Base-by-base conservation (phyloP, 1,284 basidiomycete genomes). In the Cystobasidiaceae sp. region DNA sequence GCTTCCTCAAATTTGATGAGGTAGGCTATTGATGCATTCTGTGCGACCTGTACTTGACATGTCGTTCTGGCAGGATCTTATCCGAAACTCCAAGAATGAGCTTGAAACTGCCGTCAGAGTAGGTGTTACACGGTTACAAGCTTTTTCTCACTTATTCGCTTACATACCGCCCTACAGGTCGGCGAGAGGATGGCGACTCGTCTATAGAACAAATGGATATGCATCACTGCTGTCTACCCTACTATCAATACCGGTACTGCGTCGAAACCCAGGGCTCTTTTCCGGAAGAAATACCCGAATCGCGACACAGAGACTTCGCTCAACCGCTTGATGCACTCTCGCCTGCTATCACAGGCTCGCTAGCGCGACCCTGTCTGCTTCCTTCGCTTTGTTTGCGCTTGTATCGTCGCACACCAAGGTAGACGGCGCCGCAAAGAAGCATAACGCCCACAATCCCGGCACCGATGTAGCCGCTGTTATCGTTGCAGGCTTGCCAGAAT, bases 1-100 rank as follows among this genome's bases (percentile, higher is more conserved):
- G 82, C 3, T 69, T 82, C 55, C 76, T 89, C 28, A 72, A 79
- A 75, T 87, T 78, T 72, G 89, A 92, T 71, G 76, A 81, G 54
- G 54, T 56, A 28, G 27, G 54, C 23, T 28, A 7, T 15, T 25
- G 13, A 17, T 25, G 13, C 1, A 23, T 25, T 13, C 33, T 4
- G 37, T 32, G 27, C 34, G 7, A 15, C 48, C 21, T 5, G 21
- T 6, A 2, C 2, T 50, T 30, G 15, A 50, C 32, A 8, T 15
- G n/a, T 5, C 4, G 17, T 13, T 9, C 27, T 11, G 21, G 30
- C 54, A 56, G 27, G 61, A 64, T 32, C 45, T 64, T 4, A 41
- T 64, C 28, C 34, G 39, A 4, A 46, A 51, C 23, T 64, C 61
- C 2, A 55, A 56, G 25, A 21, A 55, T n/a, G 61, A 30, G 27